phyloP scores from a whole-genome alignment of 345 rosid species.

The Salix caprea region DNA sequence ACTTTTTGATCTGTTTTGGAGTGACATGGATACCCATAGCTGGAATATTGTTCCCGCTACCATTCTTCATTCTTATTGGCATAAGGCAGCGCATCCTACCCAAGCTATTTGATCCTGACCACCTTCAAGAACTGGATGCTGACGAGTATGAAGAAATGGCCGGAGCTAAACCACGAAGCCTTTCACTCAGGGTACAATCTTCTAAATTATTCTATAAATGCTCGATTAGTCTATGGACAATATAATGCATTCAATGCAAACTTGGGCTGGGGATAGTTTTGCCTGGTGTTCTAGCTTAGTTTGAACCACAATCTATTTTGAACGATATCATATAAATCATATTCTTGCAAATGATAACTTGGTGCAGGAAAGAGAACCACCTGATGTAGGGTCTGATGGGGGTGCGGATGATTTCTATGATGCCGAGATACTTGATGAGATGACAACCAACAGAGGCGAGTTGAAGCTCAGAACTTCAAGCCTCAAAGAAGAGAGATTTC shows the following conservation, averaged over 20 bases:
- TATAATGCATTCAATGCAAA: not conserved
- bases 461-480: conserved; percentile 59
- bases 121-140: conserved; percentile 73
- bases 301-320: not conserved
- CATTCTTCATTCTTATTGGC: conserved; percentile 64
- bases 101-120: conserved; percentile 46
- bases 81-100: conserved; percentile 66
- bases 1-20: conserved; percentile 60
- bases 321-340: not conserved
- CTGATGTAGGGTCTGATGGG: conserved; percentile 14
- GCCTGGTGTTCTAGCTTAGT: not conserved
- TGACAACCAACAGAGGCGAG: conserved; percentile 79
- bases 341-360: conserved; percentile 8
- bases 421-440: conserved; percentile 71
- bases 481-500: conserved; percentile 43
- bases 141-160: conserved; percentile 66
- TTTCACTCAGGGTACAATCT: conserved; percentile 40
- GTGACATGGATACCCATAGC: conserved; percentile 83
- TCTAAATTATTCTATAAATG: not conserved
- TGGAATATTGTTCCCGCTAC: conserved; percentile 68
- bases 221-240: not conserved
- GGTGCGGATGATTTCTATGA: conserved; percentile 51
- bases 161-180: conserved; percentile 50
- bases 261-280: not conserved
- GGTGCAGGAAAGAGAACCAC: conserved; percentile 36